phyloP scores from a whole-genome alignment of 306 rosid genomes.

The Vigna hirtella region DNA sequence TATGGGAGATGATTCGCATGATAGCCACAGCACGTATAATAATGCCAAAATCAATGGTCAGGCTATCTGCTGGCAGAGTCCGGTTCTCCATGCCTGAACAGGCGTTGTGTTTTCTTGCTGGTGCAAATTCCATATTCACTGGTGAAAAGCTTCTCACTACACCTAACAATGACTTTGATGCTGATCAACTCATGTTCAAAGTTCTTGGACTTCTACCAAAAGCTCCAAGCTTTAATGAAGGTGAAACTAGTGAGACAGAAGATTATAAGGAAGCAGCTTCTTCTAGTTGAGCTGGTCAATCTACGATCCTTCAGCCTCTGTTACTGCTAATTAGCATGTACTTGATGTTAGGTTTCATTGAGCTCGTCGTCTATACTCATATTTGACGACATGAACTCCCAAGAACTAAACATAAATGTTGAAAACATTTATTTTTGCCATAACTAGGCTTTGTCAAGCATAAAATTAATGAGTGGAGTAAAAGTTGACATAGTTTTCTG shows the following conservation, averaged over 20 bases:
- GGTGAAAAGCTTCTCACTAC: slow-evolving; percentile 97
- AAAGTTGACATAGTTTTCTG: background rate
- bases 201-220: slow-evolving; percentile 59
- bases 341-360: slow-evolving; percentile 22
- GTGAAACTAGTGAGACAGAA: slow-evolving; percentile 43
- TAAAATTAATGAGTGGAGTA: background rate
- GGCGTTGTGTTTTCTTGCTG: slow-evolving; percentile 92
- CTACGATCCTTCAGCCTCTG: slow-evolving; percentile 7
- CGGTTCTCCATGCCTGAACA: slow-evolving; percentile 95
- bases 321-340: slow-evolving; percentile 2
- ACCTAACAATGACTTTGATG: slow-evolving; percentile 90
- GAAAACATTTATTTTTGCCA: slow-evolving; percentile 4
- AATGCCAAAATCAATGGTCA: slow-evolving; percentile 97
- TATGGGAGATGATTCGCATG: slow-evolving; percentile 99
- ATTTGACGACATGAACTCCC: slow-evolving; percentile 1
- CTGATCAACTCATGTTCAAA: slow-evolving; percentile 76
- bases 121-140: slow-evolving; percentile 96
- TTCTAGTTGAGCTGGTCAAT: slow-evolving; percentile 39
- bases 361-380: slow-evolving; percentile 17
- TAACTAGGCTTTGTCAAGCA: background rate
- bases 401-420: background rate
- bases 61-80: slow-evolving; percentile 95
- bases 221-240: slow-evolving; percentile 50
- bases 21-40: slow-evolving; percentile 86
- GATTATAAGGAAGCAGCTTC: slow-evolving; percentile 51